Conservation (phyloP, 73 alveolate genomes). For the Blepharisma japonicum region DNA sequence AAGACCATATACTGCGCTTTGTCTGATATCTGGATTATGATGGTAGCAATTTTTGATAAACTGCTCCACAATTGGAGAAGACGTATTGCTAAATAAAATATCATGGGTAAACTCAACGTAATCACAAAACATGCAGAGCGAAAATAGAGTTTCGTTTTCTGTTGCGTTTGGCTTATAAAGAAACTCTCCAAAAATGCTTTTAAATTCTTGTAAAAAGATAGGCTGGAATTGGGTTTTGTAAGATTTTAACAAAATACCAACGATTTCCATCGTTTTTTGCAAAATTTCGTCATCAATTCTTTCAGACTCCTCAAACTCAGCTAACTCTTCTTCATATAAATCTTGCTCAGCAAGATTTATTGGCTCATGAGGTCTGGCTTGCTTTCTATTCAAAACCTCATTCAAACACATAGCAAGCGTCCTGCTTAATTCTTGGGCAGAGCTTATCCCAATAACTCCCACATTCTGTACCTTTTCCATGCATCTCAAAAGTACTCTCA, state of each 20-base stretch:
- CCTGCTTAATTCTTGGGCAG: neutral
- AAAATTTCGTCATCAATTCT: constrained; percentile 10
- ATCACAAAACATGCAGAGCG: neutral
- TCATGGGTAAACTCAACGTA: constrained; percentile 9
- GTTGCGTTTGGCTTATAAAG: neutral
- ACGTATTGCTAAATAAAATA: neutral
- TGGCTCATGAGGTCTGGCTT: neutral
- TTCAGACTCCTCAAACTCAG: neutral
- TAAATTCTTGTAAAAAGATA: neutral
- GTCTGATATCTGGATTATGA: neutral
- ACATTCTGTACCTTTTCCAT: neutral
- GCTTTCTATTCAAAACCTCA: neutral
- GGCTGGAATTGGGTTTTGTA: neutral
- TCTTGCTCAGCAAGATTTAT: neutral
- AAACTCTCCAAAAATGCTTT: constrained; percentile 2
- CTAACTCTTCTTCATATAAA: neutral
- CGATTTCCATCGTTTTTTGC: constrained; percentile 9
- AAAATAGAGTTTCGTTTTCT: neutral
- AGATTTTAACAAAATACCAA: neutral
- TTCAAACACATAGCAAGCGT: neutral
- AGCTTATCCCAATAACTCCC: neutral
- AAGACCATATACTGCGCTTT: neutral
- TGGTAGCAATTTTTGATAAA: neutral
- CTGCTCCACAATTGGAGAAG: neutral
- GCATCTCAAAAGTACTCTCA: too few species aligned